Evolutionary conservation across 2,329 filamentous ascomycete genomes (phyloP).

Genomic region (Aspergillus fischeri): DNA sequence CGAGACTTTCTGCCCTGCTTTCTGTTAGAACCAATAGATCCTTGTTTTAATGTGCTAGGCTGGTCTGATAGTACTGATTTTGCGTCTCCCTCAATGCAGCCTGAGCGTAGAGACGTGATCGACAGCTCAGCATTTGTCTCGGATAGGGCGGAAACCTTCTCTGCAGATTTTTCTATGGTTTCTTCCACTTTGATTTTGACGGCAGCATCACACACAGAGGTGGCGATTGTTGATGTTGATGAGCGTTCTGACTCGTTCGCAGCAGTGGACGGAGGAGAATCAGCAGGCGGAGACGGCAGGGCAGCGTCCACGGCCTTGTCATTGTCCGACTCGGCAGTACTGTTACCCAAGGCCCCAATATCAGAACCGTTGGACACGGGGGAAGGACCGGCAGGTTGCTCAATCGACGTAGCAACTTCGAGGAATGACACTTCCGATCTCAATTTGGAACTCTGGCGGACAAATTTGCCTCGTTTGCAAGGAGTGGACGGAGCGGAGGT

Average conservation of each 20-base stretch:
- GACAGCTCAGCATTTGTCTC: constrained; percentile 11
- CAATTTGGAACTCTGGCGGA: constrained; percentile 32
- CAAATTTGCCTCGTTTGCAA: constrained; percentile 31
- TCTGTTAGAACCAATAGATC: constrained; percentile 13
- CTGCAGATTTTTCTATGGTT: constrained; percentile 6
- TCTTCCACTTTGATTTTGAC: constrained; percentile 19
- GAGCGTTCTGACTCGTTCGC: constrained; percentile 31
- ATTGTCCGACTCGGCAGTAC: constrained; percentile 2
- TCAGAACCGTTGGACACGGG: constrained; percentile 4
- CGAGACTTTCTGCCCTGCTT: constrained; percentile 20
- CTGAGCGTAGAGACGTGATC: constrained; percentile 7
- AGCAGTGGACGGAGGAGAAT: constrained; percentile 24
- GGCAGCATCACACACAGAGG: constrained; percentile 29
- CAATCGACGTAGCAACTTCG: constrained; percentile 23
- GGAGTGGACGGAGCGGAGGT: constrained; percentile 24
- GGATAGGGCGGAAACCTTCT: constrained; percentile 2
- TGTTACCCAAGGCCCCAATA: constrained; percentile 1
- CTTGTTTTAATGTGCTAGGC: constrained; percentile 26
- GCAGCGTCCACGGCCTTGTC: constrained; percentile 7
- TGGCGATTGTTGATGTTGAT: constrained; percentile 34
- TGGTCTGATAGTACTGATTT: constrained; percentile 25
- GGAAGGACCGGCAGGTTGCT: constrained; percentile 13
- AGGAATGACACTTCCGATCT: constrained; percentile 34
- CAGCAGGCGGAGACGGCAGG: constrained; percentile 13
- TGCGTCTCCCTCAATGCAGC: constrained; percentile 18